Evolutionary conservation across 257 asterid genomes (phyloP).

Genomic region (Eucommia ulmoides): DNA sequence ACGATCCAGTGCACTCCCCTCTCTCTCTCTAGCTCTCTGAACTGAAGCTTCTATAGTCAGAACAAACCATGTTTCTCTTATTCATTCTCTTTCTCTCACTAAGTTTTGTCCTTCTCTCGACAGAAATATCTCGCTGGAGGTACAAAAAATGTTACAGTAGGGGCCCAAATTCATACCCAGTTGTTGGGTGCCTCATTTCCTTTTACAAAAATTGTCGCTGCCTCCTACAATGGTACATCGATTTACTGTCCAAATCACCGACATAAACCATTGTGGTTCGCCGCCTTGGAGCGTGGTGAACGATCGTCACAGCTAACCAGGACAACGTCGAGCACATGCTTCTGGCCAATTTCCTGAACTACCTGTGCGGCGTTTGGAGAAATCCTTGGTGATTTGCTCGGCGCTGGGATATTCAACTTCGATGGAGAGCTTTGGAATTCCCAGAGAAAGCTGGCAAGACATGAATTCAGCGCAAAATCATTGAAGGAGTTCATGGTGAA

Average conservation of each 20-base stretch:
- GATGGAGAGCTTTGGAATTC: slow-evolving; percentile 52
- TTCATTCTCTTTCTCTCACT: neutral
- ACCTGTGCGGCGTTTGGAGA: slow-evolving; percentile 61
- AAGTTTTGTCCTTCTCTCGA: neutral
- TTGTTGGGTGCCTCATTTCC: slow-evolving; percentile 30
- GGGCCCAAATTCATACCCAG: slow-evolving; percentile 7
- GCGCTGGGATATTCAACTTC: slow-evolving; percentile 61
- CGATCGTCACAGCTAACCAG: slow-evolving; percentile 50
- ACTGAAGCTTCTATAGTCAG: no score
- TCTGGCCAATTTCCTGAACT: slow-evolving; percentile 41
- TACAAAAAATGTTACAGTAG: neutral
- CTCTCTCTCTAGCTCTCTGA: no score
- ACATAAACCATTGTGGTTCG: slow-evolving; percentile 13
- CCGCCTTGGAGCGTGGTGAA: slow-evolving; percentile 20
- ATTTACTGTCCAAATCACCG: slow-evolving; percentile 26
- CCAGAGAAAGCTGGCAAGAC: slow-evolving; percentile 45
- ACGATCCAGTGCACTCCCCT: no score
- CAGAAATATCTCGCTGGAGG: neutral
- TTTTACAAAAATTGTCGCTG: slow-evolving; percentile 58
- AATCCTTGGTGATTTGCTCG: slow-evolving; percentile 57
- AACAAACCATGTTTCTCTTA: neutral
- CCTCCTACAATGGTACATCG: slow-evolving; percentile 50
- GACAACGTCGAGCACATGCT: slow-evolving; percentile 61
- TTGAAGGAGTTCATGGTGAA: slow-evolving; percentile 22
- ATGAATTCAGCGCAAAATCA: slow-evolving; percentile 32